Evolutionary conservation across 306 rosid species (phyloP).

Genomic region (Castanea crenata): DNA sequence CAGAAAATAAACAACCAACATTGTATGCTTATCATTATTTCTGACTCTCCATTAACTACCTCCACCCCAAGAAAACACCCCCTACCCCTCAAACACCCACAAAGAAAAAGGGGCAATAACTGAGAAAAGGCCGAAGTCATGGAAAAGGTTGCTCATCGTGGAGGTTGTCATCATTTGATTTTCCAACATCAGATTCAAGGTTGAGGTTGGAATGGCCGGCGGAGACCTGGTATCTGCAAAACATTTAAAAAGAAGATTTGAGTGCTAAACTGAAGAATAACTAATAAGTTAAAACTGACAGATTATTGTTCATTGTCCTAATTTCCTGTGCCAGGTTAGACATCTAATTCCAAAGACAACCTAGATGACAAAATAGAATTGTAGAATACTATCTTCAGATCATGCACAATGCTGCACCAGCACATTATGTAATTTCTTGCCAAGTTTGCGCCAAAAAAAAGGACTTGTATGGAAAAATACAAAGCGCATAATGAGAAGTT

Average conservation of each 20-base stretch:
- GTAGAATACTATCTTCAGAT: neutral
- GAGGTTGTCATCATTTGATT: neutral
- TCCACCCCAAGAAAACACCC: neutral
- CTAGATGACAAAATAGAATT: neutral
- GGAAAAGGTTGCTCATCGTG: neutral
- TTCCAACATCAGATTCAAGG: slow-evolving; percentile 35
- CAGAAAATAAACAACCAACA: neutral
- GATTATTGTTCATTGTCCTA: neutral
- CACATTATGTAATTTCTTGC: neutral
- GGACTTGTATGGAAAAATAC: neutral
- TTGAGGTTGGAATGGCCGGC: slow-evolving; percentile 43
- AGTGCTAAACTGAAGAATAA: slow-evolving; percentile 1
- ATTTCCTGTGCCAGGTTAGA: too few relatives aligned
- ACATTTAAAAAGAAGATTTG: neutral
- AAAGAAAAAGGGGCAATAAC: neutral
- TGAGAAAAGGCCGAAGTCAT: neutral
- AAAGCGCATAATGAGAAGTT: neutral
- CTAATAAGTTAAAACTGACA: neutral
- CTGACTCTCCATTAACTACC: neutral
- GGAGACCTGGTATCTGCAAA: slow-evolving; percentile 76
- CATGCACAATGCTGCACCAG: neutral
- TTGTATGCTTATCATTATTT: neutral
- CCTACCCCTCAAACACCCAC: neutral
- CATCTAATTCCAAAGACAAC: too few relatives aligned
- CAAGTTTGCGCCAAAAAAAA: neutral